phyloP scores from a whole-genome alignment of 1,284 basidiomycete genomes.

The Marasmius fiardii region DNA sequence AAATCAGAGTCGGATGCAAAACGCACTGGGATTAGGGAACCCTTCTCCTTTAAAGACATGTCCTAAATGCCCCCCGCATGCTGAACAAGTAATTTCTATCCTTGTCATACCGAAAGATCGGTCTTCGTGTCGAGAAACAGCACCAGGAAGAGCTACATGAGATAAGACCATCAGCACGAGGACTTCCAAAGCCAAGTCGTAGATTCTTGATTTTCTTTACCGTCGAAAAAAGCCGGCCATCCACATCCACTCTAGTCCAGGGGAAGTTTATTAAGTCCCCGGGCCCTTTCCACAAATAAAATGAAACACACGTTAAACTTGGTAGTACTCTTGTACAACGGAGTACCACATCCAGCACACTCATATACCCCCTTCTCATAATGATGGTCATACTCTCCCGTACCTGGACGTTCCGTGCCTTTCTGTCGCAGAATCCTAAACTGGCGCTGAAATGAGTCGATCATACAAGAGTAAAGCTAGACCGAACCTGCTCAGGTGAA shows the following conservation, averaged over 20 bases:
- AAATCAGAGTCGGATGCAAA: conserved; percentile 15
- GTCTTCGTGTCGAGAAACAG: conserved; percentile 76
- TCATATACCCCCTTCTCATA: conserved; percentile 66
- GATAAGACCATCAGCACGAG: neutral
- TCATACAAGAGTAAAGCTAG: conserved; percentile 35
- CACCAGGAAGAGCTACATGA: conserved; percentile 79
- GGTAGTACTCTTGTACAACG: conserved; percentile 82
- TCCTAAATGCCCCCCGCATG: conserved; percentile 89
- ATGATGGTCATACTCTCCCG: conserved; percentile 77
- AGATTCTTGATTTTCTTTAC: conserved; percentile 32
- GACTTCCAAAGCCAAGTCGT: neutral
- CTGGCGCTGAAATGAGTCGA: neutral
- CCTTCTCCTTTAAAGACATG: conserved; percentile 95
- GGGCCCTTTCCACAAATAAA: too few species aligned
- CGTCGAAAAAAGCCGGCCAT: conserved; percentile 97
- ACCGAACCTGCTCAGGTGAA: conserved; percentile 78
- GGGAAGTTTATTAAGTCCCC: too few species aligned
- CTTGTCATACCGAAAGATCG: conserved; percentile 51
- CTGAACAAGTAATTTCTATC: conserved; percentile 78
- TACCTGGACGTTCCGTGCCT: conserved; percentile 80
- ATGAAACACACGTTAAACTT: conserved; percentile 69
- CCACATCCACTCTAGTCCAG: conserved; percentile 79
- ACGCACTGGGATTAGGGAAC: conserved; percentile 66
- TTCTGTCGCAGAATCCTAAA: conserved; percentile 60
- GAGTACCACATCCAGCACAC: conserved; percentile 68